These are phyloP conservation scores for Laguncularia racemosa DNA, from an alignment of 345 rosid genomes.

Conservation along the genomic window DNA sequence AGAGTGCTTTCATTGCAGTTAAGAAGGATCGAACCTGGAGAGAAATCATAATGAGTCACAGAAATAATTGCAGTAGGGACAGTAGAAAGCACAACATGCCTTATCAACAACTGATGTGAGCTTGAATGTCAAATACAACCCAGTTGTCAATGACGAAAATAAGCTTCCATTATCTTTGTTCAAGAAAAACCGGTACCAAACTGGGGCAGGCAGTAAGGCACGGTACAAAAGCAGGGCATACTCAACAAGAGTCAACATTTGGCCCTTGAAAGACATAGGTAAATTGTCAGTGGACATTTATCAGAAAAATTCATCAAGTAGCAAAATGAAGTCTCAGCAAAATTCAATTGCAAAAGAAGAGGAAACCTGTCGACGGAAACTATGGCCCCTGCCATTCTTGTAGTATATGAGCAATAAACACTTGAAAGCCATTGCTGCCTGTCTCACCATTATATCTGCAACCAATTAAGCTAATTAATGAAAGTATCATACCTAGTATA, in stretches of 20 bases:
- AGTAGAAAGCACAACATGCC: conserved; percentile 24
- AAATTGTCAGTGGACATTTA: not conserved
- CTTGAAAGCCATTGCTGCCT: conserved; percentile 46
- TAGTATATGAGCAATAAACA: conserved; percentile 46
- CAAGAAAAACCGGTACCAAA: conserved; percentile 85
- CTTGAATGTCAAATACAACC: conserved; percentile 81
- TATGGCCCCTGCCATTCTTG: conserved; percentile 45
- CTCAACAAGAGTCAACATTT: conserved; percentile 76
- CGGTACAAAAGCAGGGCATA: conserved; percentile 63
- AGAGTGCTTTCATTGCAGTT: conserved; percentile 39
- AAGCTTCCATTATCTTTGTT: conserved; percentile 86
- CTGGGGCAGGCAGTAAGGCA: conserved; percentile 77
- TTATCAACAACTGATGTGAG: conserved; percentile 71
- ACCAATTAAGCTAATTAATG: conserved; percentile 3
- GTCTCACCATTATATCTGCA: conserved; percentile 53
- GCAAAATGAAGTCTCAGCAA: not conserved
- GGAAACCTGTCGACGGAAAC: conserved; percentile 47
- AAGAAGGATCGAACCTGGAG: conserved; percentile 44
- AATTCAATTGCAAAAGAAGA: not conserved
- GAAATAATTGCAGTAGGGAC: not conserved
- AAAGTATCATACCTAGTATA: not conserved
- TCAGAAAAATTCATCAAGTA: conserved; percentile 4
- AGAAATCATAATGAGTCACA: conserved; percentile 1
- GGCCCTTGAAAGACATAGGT: conserved; percentile 42
- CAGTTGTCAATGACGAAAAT: conserved; percentile 74